Conservation (phyloP, 805 yeast genomes). For the Schwanniomyces vanrijiae region DNA sequence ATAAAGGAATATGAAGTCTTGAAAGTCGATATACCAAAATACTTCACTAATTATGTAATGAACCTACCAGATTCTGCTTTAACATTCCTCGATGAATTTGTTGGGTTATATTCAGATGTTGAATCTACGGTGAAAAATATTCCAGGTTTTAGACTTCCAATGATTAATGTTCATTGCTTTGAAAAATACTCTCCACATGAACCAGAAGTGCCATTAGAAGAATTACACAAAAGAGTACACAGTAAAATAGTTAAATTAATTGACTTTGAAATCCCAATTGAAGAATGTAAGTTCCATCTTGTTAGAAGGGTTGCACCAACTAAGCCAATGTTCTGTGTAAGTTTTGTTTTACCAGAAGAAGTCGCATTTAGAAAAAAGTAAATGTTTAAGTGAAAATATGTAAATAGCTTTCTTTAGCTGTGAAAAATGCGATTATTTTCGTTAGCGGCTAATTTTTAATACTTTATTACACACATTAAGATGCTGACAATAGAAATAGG, state of each 20-base stretch:
- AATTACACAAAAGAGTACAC: slow-evolving; percentile 65
- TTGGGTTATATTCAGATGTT: slow-evolving; percentile 62
- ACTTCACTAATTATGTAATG: slow-evolving; percentile 81
- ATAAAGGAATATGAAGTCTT: slow-evolving; percentile 9
- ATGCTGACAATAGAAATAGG: slow-evolving; percentile 20
- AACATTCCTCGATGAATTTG: slow-evolving; percentile 72
- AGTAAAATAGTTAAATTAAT: slow-evolving; percentile 46
- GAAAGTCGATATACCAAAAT: slow-evolving; percentile 47
- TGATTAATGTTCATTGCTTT: slow-evolving; percentile 87
- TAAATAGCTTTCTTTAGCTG: neutral
- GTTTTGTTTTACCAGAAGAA: slow-evolving; percentile 69
- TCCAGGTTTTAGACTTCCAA: slow-evolving; percentile 62
- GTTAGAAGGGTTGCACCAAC: slow-evolving; percentile 97
- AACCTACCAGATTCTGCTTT: slow-evolving; percentile 93
- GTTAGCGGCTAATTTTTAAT: neutral
- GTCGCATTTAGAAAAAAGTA: slow-evolving; percentile 49
- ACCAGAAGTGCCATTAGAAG: slow-evolving; percentile 69
- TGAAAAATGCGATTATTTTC: neutral
- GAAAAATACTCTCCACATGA: slow-evolving; percentile 81
- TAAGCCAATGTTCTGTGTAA: slow-evolving; percentile 91
- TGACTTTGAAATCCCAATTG: slow-evolving; percentile 47
- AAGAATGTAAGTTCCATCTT: slow-evolving; percentile 62
- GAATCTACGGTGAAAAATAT: slow-evolving; percentile 30
- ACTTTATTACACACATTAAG: neutral
- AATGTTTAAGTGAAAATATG: neutral